Evolutionary conservation across 2,329 filamentous ascomycete genomes (phyloP).

Genomic region (Coniochaeta prunicola): DNA sequence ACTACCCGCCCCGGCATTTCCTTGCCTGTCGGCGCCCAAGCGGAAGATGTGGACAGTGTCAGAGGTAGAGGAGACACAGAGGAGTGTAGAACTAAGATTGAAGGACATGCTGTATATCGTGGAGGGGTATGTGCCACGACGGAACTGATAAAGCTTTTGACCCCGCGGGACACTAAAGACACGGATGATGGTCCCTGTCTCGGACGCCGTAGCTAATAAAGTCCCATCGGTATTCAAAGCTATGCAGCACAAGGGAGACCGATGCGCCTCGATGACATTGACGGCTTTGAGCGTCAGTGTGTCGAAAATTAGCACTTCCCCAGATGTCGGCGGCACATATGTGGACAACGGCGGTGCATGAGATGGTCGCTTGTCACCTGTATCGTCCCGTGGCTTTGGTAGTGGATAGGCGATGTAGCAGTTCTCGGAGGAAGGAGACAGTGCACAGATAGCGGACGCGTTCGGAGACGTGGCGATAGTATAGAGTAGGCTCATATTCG

Average conservation of each 20-base stretch:
- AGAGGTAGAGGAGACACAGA: constrained; percentile 92
- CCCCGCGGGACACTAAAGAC: constrained; percentile 89
- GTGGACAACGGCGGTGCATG: constrained; percentile 78
- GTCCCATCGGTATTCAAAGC: constrained; percentile 90
- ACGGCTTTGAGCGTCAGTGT: constrained; percentile 83
- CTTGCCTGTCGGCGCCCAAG: constrained; percentile 44
- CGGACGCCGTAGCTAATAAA: constrained; percentile 85
- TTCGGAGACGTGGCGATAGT: constrained; percentile 94
- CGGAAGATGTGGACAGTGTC: constrained; percentile 98
- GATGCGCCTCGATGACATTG: constrained; percentile 92
- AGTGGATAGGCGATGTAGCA: constrained; percentile 94
- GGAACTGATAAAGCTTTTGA: constrained; percentile 92
- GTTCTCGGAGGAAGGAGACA: constrained; percentile 90
- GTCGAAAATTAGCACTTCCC: constrained; percentile 91
- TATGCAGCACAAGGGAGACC: constrained; percentile 83
- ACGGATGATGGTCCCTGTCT: constrained; percentile 94
- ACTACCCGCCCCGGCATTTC: not conserved
- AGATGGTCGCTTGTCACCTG: constrained; percentile 54
- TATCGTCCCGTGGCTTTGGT: constrained; percentile 61
- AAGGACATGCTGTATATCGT: constrained; percentile 99
- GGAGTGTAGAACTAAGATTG: constrained; percentile 84
- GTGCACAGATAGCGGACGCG: constrained; percentile 79
- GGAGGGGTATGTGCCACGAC: constrained; percentile 89
- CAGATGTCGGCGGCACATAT: constrained; percentile 76
- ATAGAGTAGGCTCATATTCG: constrained; percentile 92